Evolutionary conservation across 2,329 filamentous ascomycete species (phyloP).

Genomic region (Xylaria sp.): DNA sequence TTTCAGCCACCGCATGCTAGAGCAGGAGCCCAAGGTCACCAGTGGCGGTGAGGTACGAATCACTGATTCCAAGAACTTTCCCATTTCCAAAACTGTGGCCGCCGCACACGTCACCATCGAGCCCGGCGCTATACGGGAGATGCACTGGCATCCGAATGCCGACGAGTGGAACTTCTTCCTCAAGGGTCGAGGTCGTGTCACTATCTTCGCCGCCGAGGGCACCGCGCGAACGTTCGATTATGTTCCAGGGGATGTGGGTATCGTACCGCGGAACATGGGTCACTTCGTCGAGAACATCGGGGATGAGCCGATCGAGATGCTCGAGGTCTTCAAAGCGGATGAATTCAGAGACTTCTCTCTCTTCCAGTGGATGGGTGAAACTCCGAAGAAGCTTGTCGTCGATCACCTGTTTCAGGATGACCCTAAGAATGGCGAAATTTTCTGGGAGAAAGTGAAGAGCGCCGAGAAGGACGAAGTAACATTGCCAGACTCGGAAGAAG

Average conservation of each 20-base stretch:
- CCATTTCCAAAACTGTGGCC: slow-evolving; percentile 77
- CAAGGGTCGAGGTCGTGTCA: slow-evolving; percentile 75
- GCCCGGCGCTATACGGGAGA: slow-evolving; percentile 78
- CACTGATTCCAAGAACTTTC: slow-evolving; percentile 80
- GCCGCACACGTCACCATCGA: slow-evolving; percentile 78
- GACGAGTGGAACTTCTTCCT: slow-evolving; percentile 88
- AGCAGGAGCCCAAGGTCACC: slow-evolving; percentile 72
- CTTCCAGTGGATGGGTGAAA: slow-evolving; percentile 81
- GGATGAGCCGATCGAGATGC: slow-evolving; percentile 78
- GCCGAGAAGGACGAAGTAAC: slow-evolving; percentile 69
- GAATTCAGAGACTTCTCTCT: slow-evolving; percentile 78
- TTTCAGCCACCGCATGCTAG: slow-evolving; percentile 78
- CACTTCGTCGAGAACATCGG: slow-evolving; percentile 86
- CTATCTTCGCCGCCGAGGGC: slow-evolving; percentile 77
- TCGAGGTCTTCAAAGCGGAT: slow-evolving; percentile 79
- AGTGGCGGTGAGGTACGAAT: slow-evolving; percentile 79
- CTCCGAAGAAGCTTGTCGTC: slow-evolving; percentile 71
- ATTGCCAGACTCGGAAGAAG: slow-evolving; percentile 43
- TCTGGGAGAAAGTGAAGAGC: slow-evolving; percentile 70
- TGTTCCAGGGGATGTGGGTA: slow-evolving; percentile 77
- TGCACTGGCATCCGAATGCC: slow-evolving; percentile 84
- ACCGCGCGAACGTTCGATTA: slow-evolving; percentile 81
- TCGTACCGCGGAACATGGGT: slow-evolving; percentile 80
- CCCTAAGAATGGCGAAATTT: slow-evolving; percentile 68
- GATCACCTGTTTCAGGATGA: slow-evolving; percentile 75